Conservation (phyloP, 1,284 basidiomycete genomes). For the Cutaneotrichosporon dermatis region DNA sequence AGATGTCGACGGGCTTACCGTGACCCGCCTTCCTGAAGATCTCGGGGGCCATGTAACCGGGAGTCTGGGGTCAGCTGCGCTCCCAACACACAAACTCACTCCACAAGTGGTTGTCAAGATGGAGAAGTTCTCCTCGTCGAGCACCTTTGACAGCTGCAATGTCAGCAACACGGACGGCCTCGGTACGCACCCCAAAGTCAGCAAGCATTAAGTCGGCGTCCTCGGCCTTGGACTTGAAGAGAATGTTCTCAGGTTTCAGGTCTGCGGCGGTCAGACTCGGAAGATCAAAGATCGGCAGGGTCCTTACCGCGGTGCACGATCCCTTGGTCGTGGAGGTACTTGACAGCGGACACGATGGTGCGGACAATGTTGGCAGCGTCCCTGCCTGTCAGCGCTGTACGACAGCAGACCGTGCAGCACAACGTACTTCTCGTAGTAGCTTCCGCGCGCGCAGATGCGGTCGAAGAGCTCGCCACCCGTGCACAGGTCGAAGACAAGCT, state of each 20-base stretch:
- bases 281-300: not conserved
- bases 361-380: slow-evolving; percentile 87
- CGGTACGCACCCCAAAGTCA: slow-evolving; percentile 81
- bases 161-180: not conserved
- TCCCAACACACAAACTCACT: too few relatives aligned
- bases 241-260: slow-evolving; percentile 93
- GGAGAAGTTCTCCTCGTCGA: slow-evolving; percentile 85
- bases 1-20: slow-evolving; percentile 91
- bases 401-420: too few relatives aligned
- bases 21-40: slow-evolving; percentile 97
- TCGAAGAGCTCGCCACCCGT: slow-evolving; percentile 98
- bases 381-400: slow-evolving; percentile 46
- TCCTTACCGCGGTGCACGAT: slow-evolving; percentile 87
- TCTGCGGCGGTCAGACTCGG: slow-evolving; percentile 53
- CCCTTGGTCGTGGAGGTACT: slow-evolving; percentile 85
- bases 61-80: slow-evolving; percentile 11
- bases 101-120: slow-evolving; percentile 93
- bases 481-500: slow-evolving; percentile 90
- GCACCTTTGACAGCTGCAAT: slow-evolving; percentile 57
- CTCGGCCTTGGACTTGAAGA: slow-evolving; percentile 85
- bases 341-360: slow-evolving; percentile 79
- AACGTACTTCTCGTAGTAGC: slow-evolving; percentile 81
- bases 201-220: slow-evolving; percentile 95
- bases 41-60: slow-evolving; percentile 91
- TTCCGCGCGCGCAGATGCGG: slow-evolving; percentile 94